Evolutionary conservation across 352 stramenopile species (phyloP).

Genomic region (Blastocystis sp.): DNA sequence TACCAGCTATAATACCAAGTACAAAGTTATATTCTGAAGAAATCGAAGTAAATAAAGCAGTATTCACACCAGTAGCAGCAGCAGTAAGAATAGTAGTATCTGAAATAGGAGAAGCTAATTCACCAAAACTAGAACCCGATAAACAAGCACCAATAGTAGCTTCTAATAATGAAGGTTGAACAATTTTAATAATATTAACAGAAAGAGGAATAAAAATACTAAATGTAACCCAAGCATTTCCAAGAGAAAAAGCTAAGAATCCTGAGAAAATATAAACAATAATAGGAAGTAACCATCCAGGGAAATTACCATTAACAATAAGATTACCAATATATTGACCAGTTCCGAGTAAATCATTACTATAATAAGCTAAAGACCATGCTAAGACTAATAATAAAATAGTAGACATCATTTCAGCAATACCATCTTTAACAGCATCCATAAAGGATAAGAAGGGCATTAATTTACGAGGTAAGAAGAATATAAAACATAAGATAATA

Average conservation of each 20-base stretch:
- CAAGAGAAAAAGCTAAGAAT: constrained; percentile 26
- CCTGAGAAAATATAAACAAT: too few relatives aligned
- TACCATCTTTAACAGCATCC: constrained; percentile 64
- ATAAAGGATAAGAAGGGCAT: constrained; percentile 62
- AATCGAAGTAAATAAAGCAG: too few relatives aligned
- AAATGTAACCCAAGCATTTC: constrained; percentile 29
- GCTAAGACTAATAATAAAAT: constrained; percentile 65
- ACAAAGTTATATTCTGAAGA: too few relatives aligned
- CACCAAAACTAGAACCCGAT: constrained; percentile 60
- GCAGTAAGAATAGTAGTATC: constrained; percentile 74
- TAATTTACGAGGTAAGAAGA: constrained; percentile 54
- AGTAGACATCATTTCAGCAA: constrained; percentile 68
- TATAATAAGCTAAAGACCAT: constrained; percentile 62
- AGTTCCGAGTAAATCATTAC: constrained; percentile 59
- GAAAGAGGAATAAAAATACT: constrained; percentile 36
- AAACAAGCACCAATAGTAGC: constrained; percentile 66
- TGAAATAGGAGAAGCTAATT: constrained; percentile 65
- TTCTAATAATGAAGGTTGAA: too few relatives aligned
- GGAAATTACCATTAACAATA: constrained; percentile 15
- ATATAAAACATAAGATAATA: constrained; percentile 38
- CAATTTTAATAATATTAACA: too few relatives aligned
- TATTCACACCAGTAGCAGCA: too few relatives aligned
- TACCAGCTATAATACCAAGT: too few relatives aligned
- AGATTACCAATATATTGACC: constrained; percentile 42
- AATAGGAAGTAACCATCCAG: constrained; percentile 1